Percentiles rank a stretch among this genome's conserved stretches.
Conservation (phyloP, 345 rosid species). For the Firmiana major region DNA sequence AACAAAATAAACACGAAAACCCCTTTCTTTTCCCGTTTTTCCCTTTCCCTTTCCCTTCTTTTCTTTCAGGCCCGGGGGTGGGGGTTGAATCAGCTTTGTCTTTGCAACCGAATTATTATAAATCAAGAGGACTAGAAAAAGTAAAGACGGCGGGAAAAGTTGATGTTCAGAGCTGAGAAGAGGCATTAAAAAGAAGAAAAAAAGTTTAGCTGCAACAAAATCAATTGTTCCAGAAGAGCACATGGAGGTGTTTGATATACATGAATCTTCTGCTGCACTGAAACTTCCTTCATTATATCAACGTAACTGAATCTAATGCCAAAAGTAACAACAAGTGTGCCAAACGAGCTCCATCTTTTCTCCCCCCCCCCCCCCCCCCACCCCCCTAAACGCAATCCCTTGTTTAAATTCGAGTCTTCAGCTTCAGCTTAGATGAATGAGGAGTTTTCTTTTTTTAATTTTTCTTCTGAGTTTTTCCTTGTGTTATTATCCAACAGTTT, state of each 20-base stretch:
- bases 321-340: background rate
- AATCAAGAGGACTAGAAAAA: background rate
- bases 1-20: background rate
- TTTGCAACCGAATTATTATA: background rate
- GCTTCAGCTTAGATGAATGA: background rate
- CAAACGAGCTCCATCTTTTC: background rate
- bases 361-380: background rate
- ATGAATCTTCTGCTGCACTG: background rate
- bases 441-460: background rate
- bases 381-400: background rate
- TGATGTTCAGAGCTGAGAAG: background rate
- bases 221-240: background rate
- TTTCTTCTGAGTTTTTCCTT: background rate
- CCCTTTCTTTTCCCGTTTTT: background rate
- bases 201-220: background rate
- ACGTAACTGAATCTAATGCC: background rate
- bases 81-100: background rate
- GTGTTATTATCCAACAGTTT: background rate
- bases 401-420: background rate
- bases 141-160: conserved; percentile 9
- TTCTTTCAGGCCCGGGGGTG: background rate
- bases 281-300: background rate
- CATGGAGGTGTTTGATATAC: background rate
- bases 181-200: background rate
- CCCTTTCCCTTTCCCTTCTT: background rate